These are phyloP conservation scores for Xylariomycetidae sp. DNA, from an alignment of 2,329 filamentous ascomycete species.

Conservation along the genomic window DNA sequence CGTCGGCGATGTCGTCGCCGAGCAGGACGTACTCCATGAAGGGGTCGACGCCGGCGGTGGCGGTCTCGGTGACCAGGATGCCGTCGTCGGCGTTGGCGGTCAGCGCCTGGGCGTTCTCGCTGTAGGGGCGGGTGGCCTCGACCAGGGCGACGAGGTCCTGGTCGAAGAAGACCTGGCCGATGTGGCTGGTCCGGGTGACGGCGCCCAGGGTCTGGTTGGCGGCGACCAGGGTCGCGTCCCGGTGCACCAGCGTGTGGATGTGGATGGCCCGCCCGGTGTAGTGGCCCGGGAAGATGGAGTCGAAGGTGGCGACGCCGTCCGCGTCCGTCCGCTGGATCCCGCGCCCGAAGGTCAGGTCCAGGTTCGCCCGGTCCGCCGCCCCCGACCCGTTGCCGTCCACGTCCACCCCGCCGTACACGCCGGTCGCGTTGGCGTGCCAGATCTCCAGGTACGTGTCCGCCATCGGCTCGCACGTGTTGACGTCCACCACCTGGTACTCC, in stretches of 20 bases:
- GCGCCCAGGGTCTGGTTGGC: slow-evolving; percentile 1
- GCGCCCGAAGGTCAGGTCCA: slow-evolving; percentile 6
- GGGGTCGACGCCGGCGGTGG: slow-evolving; percentile 3
- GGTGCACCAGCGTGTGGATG: slow-evolving; percentile 8
- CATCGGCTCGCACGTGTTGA: slow-evolving; percentile 46
- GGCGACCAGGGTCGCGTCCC: slow-evolving; percentile 1
- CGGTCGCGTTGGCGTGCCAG: slow-evolving; percentile 29
- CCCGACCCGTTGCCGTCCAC: not conserved
- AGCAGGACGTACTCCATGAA: slow-evolving; percentile 5
- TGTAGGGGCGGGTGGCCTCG: slow-evolving; percentile 3
- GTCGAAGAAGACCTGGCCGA: slow-evolving; percentile 9
- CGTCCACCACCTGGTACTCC: slow-evolving; percentile 48
- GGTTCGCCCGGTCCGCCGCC: not conserved
- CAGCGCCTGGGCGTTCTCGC: slow-evolving; percentile 5
- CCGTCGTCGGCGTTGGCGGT: slow-evolving; percentile 4
- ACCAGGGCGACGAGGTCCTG: slow-evolving; percentile 2
- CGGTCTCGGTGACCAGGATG: slow-evolving; percentile 1
- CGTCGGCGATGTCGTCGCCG: slow-evolving; percentile 1
- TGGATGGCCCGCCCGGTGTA: slow-evolving; percentile 8
- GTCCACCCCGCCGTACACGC: slow-evolving; percentile 7
- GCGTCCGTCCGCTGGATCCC: slow-evolving; percentile 8
- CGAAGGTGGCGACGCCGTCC: slow-evolving; percentile 5
- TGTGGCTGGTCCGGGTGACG: slow-evolving; percentile 1
- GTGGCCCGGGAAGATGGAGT: slow-evolving; percentile 9
- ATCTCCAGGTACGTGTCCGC: slow-evolving; percentile 43